Evolutionary conservation across 2,329 filamentous ascomycete species (phyloP).

Genomic region (Stemphylium beticola): DNA sequence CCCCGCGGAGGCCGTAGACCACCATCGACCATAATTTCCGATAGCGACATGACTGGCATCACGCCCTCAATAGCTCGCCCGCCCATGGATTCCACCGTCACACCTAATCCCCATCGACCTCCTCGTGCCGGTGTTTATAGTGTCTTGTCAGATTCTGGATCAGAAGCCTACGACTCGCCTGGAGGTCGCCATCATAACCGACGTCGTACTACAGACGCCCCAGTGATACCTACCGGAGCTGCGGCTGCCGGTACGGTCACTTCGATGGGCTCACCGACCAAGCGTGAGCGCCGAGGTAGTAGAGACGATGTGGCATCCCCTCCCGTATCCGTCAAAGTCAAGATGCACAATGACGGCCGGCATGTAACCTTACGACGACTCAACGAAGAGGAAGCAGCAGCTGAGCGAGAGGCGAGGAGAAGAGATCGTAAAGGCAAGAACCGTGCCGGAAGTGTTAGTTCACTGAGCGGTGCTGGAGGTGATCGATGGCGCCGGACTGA

Average conservation of each 20-base stretch:
- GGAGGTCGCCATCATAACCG: conserved; percentile 44
- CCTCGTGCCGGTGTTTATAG: conserved; percentile 42
- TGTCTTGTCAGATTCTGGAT: conserved; percentile 52
- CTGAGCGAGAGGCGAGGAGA: conserved; percentile 62
- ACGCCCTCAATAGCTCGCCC: conserved; percentile 53
- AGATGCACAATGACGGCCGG: conserved; percentile 68
- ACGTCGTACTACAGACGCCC: conserved; percentile 35
- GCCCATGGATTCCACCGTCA: conserved; percentile 33
- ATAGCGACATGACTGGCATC: conserved; percentile 51
- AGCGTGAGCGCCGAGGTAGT: conserved; percentile 37
- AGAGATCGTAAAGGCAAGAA: conserved; percentile 52
- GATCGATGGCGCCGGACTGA: conserved; percentile 51
- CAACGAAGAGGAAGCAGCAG: conserved; percentile 67
- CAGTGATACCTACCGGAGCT: conserved; percentile 35
- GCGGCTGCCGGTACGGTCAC: conserved; percentile 35
- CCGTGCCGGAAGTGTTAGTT: conserved; percentile 50
- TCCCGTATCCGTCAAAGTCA: conserved; percentile 69
- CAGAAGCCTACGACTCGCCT: conserved; percentile 47
- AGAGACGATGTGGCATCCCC: conserved; percentile 58
- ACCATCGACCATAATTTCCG: conserved; percentile 52
- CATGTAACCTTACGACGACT: conserved; percentile 68
- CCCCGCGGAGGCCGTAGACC: conserved; percentile 37
- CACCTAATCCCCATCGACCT: conserved; percentile 41
- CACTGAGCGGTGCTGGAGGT: conserved; percentile 43
- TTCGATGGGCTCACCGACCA: conserved; percentile 38